Evolutionary conservation across 768 basidiomycete species (phyloP).

Genomic region (Suillus ampliporus): DNA sequence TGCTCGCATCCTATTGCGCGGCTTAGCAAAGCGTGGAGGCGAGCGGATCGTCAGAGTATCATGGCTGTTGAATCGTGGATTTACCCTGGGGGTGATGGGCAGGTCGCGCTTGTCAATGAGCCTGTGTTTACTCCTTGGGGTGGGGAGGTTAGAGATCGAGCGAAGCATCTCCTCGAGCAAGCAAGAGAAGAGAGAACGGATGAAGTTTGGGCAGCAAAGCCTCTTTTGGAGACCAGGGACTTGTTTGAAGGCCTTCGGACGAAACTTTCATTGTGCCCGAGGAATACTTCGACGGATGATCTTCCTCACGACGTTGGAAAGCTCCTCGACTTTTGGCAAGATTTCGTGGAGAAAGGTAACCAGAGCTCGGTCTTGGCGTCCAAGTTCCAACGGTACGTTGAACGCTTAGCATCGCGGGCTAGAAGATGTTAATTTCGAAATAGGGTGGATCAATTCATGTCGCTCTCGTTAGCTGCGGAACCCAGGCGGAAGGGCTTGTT

Average conservation of each 20-base stretch:
- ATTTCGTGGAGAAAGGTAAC: conserved; percentile 45
- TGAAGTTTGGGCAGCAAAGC: conserved; percentile 47
- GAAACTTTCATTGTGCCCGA: conserved; percentile 56
- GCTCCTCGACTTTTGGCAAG: conserved; percentile 64
- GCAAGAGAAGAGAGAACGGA: conserved; percentile 51
- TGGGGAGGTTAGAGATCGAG: conserved; percentile 55
- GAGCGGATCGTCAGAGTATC: conserved; percentile 65
- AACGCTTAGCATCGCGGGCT: not conserved
- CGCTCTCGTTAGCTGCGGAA: conserved; percentile 76
- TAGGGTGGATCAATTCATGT: conserved; percentile 80
- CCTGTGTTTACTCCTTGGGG: conserved; percentile 72
- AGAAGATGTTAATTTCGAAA: conserved; percentile 10
- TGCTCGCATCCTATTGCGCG: conserved; percentile 78
- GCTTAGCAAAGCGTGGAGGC: conserved; percentile 80
- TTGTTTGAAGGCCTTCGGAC: conserved; percentile 60
- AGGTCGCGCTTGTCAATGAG: conserved; percentile 35
- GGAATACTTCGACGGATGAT: conserved; percentile 41
- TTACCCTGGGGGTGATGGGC: conserved; percentile 45
- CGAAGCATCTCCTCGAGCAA: conserved; percentile 52
- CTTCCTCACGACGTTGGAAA: conserved; percentile 51
- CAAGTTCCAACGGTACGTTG: conserved; percentile 68
- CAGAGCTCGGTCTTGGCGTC: conserved; percentile 47
- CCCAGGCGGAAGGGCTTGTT: conserved; percentile 75
- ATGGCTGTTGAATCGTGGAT: conserved; percentile 73
- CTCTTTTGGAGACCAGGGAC: conserved; percentile 46